A percentile compares a stretch with the other conserved stretches of the same genome.
These are phyloP conservation scores for Ganoderma resinaceum DNA, from an alignment of 1,284 basidiomycete species.

Conservation along the genomic window DNA sequence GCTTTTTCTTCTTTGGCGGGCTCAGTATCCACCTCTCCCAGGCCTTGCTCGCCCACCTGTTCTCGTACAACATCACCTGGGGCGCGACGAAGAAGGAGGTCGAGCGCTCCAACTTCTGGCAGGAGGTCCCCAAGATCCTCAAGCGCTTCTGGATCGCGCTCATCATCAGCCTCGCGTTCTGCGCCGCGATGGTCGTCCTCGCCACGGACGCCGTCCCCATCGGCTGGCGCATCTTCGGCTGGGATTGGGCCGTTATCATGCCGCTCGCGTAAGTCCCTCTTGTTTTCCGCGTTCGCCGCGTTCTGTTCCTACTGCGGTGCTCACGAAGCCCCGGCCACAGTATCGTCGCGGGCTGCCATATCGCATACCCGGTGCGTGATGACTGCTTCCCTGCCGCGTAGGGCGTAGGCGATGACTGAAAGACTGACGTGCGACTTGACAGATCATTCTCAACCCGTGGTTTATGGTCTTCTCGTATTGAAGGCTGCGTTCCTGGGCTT, in stretches of 20 bases:
- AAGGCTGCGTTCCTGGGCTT: constrained; percentile 9
- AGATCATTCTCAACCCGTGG: constrained; percentile 82
- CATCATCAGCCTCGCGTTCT: constrained; percentile 60
- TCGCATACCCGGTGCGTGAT: constrained; percentile 68
- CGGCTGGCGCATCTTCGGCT: constrained; percentile 66
- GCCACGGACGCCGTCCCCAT: constrained; percentile 58
- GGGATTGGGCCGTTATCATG: constrained; percentile 73
- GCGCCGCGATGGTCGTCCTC: constrained; percentile 59
- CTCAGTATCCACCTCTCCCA: constrained; percentile 76
- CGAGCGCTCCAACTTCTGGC: constrained; percentile 86
- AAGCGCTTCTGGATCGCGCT: constrained; percentile 77
- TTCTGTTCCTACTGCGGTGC: constrained; percentile 13
- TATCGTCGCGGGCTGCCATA: constrained; percentile 66
- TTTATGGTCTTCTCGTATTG: constrained; percentile 75
- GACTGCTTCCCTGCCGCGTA: too few species aligned
- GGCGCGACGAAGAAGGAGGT: constrained; percentile 83
- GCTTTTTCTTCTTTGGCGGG: constrained; percentile 88
- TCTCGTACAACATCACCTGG: constrained; percentile 88
- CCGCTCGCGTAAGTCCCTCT: constrained; percentile 73
- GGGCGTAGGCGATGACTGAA: too few species aligned
- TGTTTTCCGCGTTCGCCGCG: constrained; percentile 43
- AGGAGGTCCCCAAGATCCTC: constrained; percentile 83
- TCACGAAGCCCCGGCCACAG: constrained; percentile 42
- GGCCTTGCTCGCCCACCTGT: constrained; percentile 81
- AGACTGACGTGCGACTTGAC: constrained; percentile 19